phyloP scores from a whole-genome alignment of 352 stramenopile genomes.

The Lagenidium giganteum region DNA sequence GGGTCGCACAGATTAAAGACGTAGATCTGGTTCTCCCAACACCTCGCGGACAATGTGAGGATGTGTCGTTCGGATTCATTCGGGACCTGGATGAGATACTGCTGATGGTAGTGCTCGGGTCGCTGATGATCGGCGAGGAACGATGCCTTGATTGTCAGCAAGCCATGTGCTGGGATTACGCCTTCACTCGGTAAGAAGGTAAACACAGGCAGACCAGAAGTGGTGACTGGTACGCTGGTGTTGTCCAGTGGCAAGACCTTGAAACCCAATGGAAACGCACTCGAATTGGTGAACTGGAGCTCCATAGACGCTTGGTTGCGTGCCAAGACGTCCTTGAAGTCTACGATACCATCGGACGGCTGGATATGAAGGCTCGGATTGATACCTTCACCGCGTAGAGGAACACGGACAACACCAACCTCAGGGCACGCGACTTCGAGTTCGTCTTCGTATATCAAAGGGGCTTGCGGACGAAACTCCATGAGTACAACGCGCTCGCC shows the following conservation, averaged over 20 bases:
- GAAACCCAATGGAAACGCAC: slow-evolving; percentile 59
- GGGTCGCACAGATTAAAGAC: slow-evolving; percentile 28
- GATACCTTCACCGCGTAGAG: slow-evolving; percentile 63
- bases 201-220: slow-evolving; percentile 39
- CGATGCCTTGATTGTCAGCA: slow-evolving; percentile 42
- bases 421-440: slow-evolving; percentile 38
- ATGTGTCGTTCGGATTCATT: slow-evolving; percentile 72
- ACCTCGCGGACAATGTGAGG: slow-evolving; percentile 42
- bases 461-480: slow-evolving; percentile 57
- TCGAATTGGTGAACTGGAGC: slow-evolving; percentile 54
- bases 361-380: slow-evolving; percentile 67
- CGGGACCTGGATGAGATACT: slow-evolving; percentile 61
- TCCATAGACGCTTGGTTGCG: slow-evolving; percentile 37
- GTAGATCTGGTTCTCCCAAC: slow-evolving; percentile 80
- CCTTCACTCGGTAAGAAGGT: slow-evolving; percentile 56
- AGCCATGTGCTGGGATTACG: slow-evolving; percentile 51
- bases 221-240: background rate
- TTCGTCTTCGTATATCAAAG: slow-evolving; percentile 68
- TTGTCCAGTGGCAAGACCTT: slow-evolving; percentile 22
- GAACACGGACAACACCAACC: slow-evolving; percentile 29
- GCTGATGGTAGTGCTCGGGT: slow-evolving; percentile 43
- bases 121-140: slow-evolving; percentile 66
- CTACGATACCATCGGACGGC: slow-evolving; percentile 48
- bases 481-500: slow-evolving; percentile 31
- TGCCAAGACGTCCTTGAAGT: slow-evolving; percentile 68